Evolutionary conservation across 176 grass and related monocot genomes (phyloP), one percentile per base, ranked within the genome.

Genomic region (Bromus sterilis): DNA sequence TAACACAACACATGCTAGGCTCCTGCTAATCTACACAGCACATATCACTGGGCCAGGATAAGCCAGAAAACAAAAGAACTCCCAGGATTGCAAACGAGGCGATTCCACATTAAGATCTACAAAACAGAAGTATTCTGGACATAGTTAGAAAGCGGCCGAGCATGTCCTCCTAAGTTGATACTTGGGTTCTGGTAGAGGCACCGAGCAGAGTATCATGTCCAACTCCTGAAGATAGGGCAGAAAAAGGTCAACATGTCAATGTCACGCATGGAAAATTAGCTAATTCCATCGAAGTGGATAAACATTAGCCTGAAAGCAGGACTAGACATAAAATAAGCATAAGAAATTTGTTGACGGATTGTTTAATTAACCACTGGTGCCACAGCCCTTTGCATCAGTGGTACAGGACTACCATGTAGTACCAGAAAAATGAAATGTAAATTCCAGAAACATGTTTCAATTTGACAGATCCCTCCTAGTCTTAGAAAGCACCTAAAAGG

Each of bases 81-180:
- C 46, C 74, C 49, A 87, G 72, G 49, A 77, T 83, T 83, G 71
- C 57, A 79, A 89, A 89, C n/a, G 78, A 66, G 84, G 84, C 48
- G 41, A 78, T 34, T 42, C 3, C 71, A 41, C 53, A 56, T 80
- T 29, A 70, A 83, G 60, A 69, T 72, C 88, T 91, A 89, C 73
- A 80, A 72, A 89, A 89, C 32, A 71, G 85, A 79, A 79, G 37
- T 88, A 81, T 58, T 88, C 72, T 74, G 35, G 40, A 73, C 69
- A 75, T 15, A 34, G 73, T 98, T 77, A 99, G 78, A 95, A 84
- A 25, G 77, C 40, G 40, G 92, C 79, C 0, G 96, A 99, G 78
- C 85, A 88, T 56, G 89, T 95, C 89, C 96, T 89, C 67, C 96
- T 92, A 57, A 99, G 93, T 78, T 91, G 93, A 63, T 91, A 95